These are phyloP conservation scores for Lycium barbarum DNA, from an alignment of 257 asterid species.

Conservation along the genomic window DNA sequence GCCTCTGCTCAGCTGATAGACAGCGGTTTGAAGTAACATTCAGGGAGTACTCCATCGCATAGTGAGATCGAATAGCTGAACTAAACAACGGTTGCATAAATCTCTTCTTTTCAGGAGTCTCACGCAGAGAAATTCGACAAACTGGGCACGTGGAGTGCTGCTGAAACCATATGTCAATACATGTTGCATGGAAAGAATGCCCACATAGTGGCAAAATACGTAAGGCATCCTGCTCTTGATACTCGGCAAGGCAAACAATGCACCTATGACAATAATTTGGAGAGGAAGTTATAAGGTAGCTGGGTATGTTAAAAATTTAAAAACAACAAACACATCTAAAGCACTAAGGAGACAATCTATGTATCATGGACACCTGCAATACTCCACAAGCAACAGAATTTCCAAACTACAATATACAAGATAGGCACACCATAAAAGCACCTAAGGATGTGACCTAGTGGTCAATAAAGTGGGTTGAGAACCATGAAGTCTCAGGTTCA, in stretches of 20 bases:
- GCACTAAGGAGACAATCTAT: neutral
- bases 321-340: neutral
- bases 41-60: constrained; percentile 39
- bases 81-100: constrained; percentile 75
- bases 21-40: constrained; percentile 46
- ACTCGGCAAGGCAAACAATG: constrained; percentile 75
- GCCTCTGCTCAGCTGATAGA: constrained; percentile 44
- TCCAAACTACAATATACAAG: neutral
- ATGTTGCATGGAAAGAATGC: constrained; percentile 74
- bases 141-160: constrained; percentile 86
- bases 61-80: constrained; percentile 66
- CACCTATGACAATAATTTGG: constrained; percentile 53
- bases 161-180: constrained; percentile 85
- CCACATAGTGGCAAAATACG: constrained; percentile 77
- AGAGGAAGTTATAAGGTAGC: neutral
- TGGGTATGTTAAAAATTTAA: too few relatives aligned
- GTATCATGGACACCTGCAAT: neutral
- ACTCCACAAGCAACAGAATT: neutral
- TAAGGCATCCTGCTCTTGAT: constrained; percentile 66
- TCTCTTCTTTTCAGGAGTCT: constrained; percentile 59
- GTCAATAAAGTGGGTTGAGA: too few relatives aligned
- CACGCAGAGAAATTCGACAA: constrained; percentile 80
- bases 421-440: neutral
- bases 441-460: too few relatives aligned
- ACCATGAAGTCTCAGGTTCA: too few relatives aligned